Evolutionary conservation across 768 basidiomycete genomes (phyloP).

Genomic region (Trametes meyenii): DNA sequence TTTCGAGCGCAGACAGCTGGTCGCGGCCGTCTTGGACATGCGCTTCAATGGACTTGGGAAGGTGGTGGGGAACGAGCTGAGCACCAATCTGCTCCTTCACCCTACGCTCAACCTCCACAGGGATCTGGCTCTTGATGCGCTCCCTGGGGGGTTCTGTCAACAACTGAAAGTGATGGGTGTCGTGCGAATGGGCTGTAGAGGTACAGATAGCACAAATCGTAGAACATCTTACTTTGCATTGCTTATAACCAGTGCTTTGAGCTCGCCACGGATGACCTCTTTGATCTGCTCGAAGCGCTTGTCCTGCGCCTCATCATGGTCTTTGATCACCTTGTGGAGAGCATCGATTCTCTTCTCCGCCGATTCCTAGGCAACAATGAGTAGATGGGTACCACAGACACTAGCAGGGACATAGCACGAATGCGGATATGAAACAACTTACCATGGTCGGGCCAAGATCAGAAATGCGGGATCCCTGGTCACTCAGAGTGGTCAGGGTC

Average conservation of each 20-base stretch:
- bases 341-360: background rate
- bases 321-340: background rate
- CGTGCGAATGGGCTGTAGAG: too few relatives aligned
- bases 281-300: background rate
- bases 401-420: background rate
- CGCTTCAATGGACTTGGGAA: conserved; percentile 50
- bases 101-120: conserved; percentile 43
- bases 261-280: too few relatives aligned
- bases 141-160: background rate
- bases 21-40: conserved; percentile 47
- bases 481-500: background rate
- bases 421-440: background rate
- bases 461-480: background rate
- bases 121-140: conserved; percentile 36
- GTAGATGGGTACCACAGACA: too few relatives aligned
- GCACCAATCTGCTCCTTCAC: conserved; percentile 47
- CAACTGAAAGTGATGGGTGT: background rate
- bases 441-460: background rate
- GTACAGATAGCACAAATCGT: too few relatives aligned
- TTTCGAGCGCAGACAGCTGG: conserved; percentile 47
- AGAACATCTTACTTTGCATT: too few relatives aligned
- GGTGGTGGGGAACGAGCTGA: conserved; percentile 47
- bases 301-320: background rate
- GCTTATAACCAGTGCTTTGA: too few relatives aligned
- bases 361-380: background rate